Evolutionary conservation across 2,329 filamentous ascomycete species (phyloP).

Genomic region (Calonectria montana): DNA sequence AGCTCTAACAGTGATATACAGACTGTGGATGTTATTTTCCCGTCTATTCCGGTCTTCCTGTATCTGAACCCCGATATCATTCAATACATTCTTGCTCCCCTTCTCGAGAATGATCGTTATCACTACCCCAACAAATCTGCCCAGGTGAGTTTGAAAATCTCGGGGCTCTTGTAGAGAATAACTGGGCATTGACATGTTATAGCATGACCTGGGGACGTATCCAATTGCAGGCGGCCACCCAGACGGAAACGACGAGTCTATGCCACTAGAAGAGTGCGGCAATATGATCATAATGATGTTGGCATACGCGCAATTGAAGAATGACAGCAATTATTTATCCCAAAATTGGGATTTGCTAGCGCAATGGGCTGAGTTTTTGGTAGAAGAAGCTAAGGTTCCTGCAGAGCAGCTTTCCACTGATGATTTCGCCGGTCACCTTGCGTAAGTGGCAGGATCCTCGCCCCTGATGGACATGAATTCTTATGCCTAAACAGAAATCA

Average conservation of each 20-base stretch:
- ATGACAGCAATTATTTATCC: slow-evolving; percentile 65
- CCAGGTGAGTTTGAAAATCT: neutral
- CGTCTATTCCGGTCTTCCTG: slow-evolving; percentile 83
- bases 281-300: slow-evolving; percentile 88
- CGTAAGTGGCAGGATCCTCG: neutral
- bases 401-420: slow-evolving; percentile 84
- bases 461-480: neutral
- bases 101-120: slow-evolving; percentile 75
- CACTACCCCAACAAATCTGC: slow-evolving; percentile 69
- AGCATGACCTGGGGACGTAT: slow-evolving; percentile 80
- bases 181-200: slow-evolving; percentile 38
- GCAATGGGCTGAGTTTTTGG: slow-evolving; percentile 83
- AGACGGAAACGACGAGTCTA: slow-evolving; percentile 77
- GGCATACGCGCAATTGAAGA: slow-evolving; percentile 70
- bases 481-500: slow-evolving; percentile 64
- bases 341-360: slow-evolving; percentile 78
- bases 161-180: neutral
- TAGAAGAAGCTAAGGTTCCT: slow-evolving; percentile 79
- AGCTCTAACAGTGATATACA: slow-evolving; percentile 88
- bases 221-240: slow-evolving; percentile 78
- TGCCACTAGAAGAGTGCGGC: slow-evolving; percentile 83
- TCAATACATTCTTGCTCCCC: slow-evolving; percentile 69
- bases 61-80: slow-evolving; percentile 78
- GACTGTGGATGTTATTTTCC: slow-evolving; percentile 91
- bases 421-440: slow-evolving; percentile 75